These are phyloP conservation scores for Apiospora rasikravindrae DNA, from an alignment of 2,329 filamentous ascomycete species.

Conservation along the genomic window DNA sequence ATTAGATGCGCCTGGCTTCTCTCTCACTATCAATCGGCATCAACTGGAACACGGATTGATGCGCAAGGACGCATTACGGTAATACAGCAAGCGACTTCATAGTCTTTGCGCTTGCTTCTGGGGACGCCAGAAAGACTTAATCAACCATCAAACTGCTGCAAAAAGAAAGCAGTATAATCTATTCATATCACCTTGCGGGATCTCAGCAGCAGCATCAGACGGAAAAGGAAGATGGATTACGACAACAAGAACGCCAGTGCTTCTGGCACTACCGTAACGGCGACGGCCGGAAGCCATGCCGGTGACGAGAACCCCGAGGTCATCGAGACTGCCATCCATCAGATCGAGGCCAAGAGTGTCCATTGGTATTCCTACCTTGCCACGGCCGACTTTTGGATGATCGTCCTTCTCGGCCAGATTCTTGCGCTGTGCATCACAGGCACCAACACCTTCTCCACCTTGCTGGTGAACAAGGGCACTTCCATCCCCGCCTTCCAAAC, in stretches of 20 bases:
- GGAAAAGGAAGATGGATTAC: slow-evolving; percentile 33
- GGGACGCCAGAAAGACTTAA: slow-evolving; percentile 58
- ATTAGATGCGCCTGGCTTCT: slow-evolving; percentile 11
- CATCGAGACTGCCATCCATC: slow-evolving; percentile 53
- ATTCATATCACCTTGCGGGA: slow-evolving; percentile 23
- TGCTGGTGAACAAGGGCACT: slow-evolving; percentile 70
- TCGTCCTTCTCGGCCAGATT: slow-evolving; percentile 80
- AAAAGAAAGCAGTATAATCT: slow-evolving; percentile 23
- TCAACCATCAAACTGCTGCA: not conserved
- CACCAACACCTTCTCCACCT: slow-evolving; percentile 87
- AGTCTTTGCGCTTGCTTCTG: slow-evolving; percentile 71
- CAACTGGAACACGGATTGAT: slow-evolving; percentile 12
- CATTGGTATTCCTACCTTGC: slow-evolving; percentile 77
- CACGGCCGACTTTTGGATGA: slow-evolving; percentile 87
- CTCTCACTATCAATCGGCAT: not conserved
- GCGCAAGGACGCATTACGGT: slow-evolving; percentile 43
- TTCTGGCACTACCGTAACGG: slow-evolving; percentile 34
- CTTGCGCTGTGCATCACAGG: slow-evolving; percentile 89
- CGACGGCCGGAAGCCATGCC: slow-evolving; percentile 30
- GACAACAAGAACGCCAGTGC: slow-evolving; percentile 33
- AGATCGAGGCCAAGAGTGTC: slow-evolving; percentile 58
- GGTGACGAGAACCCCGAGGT: slow-evolving; percentile 36
- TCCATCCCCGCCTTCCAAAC: slow-evolving; percentile 95
- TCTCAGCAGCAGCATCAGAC: slow-evolving; percentile 29
- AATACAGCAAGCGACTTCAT: slow-evolving; percentile 64